Evolutionary conservation across 306 rosid species (phyloP).

Genomic region (Quercus robur): DNA sequence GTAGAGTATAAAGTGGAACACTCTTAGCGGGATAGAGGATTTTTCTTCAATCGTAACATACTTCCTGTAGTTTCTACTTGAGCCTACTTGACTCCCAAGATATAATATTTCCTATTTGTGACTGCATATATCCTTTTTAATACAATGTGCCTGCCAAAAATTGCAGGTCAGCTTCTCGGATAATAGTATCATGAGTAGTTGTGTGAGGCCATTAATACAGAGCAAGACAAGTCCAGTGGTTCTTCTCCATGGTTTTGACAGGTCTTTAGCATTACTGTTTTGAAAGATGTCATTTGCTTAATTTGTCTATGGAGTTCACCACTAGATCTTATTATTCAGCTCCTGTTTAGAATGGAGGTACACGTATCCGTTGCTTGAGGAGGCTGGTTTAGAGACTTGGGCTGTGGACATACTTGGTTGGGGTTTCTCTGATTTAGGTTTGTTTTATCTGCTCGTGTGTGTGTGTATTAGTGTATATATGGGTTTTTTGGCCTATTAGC

Average conservation of each 20-base stretch:
- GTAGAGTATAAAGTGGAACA: too few species aligned
- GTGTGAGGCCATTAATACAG: slow-evolving; percentile 68
- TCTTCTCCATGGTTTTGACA: slow-evolving; percentile 93
- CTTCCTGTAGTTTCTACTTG: too few species aligned
- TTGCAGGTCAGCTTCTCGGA: slow-evolving; percentile 61
- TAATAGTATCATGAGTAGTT: slow-evolving; percentile 71
- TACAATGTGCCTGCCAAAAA: background rate
- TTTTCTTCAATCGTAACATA: too few species aligned
- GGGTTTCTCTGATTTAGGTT: slow-evolving; percentile 98
- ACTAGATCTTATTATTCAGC: slow-evolving; percentile 55
- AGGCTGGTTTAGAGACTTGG: slow-evolving; percentile 84
- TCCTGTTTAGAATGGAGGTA: slow-evolving; percentile 98
- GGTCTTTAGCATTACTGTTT: slow-evolving; percentile 38
- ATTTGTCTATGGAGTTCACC: slow-evolving; percentile 30
- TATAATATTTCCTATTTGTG: too few species aligned
- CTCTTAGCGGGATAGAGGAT: too few species aligned
- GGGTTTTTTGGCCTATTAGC: too few species aligned
- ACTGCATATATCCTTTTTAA: background rate
- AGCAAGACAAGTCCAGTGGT: slow-evolving; percentile 65
- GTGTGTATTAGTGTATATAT: too few species aligned
- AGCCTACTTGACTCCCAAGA: too few species aligned
- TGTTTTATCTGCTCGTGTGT: slow-evolving; percentile 14
- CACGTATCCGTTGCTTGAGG: slow-evolving; percentile 78
- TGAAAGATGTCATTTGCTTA: slow-evolving; percentile 5
- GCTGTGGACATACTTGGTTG: slow-evolving; percentile 97